Percentiles rank a stretch among this genome's conserved stretches.
These are phyloP conservation scores for Grammothele lineata DNA, from an alignment of 768 basidiomycete species.

Conservation along the genomic window DNA sequence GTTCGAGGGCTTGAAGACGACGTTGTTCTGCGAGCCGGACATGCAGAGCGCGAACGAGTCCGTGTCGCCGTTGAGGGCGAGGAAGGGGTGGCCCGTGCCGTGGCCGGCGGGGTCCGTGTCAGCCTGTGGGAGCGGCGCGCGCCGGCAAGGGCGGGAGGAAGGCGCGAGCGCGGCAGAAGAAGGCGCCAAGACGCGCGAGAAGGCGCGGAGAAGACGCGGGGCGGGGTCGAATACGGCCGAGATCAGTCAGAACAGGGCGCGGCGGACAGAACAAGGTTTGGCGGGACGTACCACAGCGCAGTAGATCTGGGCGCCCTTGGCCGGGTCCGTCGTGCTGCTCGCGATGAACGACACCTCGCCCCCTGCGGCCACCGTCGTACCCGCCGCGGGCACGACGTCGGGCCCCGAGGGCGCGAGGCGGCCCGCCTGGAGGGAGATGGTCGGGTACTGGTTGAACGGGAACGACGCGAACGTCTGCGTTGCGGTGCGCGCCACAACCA, in stretches of 20 bases:
- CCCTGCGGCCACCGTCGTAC: slow-evolving; percentile 29
- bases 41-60: slow-evolving; percentile 18
- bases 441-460: slow-evolving; percentile 46
- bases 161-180: too few relatives aligned
- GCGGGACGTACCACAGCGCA: slow-evolving; percentile 31
- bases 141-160: too few relatives aligned
- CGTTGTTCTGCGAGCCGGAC: slow-evolving; percentile 15
- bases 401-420: slow-evolving; percentile 33
- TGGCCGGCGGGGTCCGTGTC: slow-evolving; percentile 18
- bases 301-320: slow-evolving; percentile 29
- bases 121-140: slow-evolving; percentile 1
- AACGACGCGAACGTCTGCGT: slow-evolving; percentile 44
- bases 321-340: slow-evolving; percentile 27
- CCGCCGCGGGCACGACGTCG: slow-evolving; percentile 31
- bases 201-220: too few relatives aligned
- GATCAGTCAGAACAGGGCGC: too few relatives aligned
- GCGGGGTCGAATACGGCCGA: too few relatives aligned
- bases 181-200: too few relatives aligned
- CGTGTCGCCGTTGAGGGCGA: slow-evolving; percentile 20
- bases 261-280: not conserved
- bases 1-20: slow-evolving; percentile 19
- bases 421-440: slow-evolving; percentile 34
- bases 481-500: too few relatives aligned
- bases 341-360: slow-evolving; percentile 34
- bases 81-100: slow-evolving; percentile 18